Conservation (phyloP, 495 filamentous ascomycete species). For the Haplographium delicatum region DNA sequence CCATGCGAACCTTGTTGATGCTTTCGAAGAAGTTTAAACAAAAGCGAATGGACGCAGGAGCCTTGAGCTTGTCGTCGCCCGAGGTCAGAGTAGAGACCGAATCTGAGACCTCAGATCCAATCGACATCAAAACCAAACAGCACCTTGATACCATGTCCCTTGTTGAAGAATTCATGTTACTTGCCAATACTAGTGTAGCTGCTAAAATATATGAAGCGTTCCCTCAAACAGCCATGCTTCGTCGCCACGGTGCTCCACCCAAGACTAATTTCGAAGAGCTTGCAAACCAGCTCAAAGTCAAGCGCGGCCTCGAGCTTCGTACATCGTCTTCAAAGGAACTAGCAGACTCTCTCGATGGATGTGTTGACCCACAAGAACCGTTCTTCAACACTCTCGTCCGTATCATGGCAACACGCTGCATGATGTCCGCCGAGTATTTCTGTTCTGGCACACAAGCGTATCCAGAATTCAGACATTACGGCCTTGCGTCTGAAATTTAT, state of each 20-base stretch:
- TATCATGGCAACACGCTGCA: constrained; percentile 95
- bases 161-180: constrained; percentile 98
- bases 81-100: constrained; percentile 93
- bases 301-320: constrained; percentile 69
- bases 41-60: constrained; percentile 93
- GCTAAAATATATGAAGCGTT: constrained; percentile 81
- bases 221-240: constrained; percentile 90
- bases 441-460: constrained; percentile 87
- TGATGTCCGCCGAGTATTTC: constrained; percentile 99
- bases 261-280: constrained; percentile 96
- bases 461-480: constrained; percentile 94
- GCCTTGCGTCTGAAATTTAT: constrained; percentile 91
- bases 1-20: constrained; percentile 81
- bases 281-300: constrained; percentile 78
- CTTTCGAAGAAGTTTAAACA: constrained; percentile 93
- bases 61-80: constrained; percentile 88
- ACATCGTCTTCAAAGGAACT: constrained; percentile 84
- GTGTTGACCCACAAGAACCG: constrained; percentile 74
- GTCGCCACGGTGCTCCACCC: constrained; percentile 85
- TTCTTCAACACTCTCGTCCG: constrained; percentile 98
- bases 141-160: constrained; percentile 94
- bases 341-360: constrained; percentile 82
- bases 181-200: constrained; percentile 93
- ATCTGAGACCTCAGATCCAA: constrained; percentile 89
- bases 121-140: constrained; percentile 92